Percentiles rank a stretch among this genome's conserved stretches.
Conservation (phyloP, 495 filamentous ascomycete genomes). For the Parathielavia appendiculata region DNA sequence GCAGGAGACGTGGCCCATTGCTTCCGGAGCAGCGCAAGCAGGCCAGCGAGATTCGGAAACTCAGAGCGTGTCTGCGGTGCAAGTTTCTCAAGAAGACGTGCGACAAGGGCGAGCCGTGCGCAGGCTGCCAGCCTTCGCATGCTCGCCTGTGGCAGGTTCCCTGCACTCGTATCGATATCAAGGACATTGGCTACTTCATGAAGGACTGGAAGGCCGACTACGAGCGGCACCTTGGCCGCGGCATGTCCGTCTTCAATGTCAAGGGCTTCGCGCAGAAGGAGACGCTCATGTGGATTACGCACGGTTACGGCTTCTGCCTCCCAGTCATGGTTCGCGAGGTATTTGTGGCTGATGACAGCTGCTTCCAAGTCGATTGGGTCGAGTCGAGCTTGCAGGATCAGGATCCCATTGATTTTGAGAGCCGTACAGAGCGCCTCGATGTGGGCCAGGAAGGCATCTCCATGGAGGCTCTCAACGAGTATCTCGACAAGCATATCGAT, state of each 20-base stretch:
- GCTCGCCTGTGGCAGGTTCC: constrained; percentile 92
- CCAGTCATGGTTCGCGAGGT: constrained; percentile 88
- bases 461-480: constrained; percentile 69
- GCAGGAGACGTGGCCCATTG: constrained; percentile 77
- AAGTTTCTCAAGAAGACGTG: constrained; percentile 98
- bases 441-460: constrained; percentile 80
- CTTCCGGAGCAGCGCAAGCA: constrained; percentile 92
- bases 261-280: constrained; percentile 83
- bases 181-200: constrained; percentile 95
- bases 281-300: constrained; percentile 72
- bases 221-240: constrained; percentile 78
- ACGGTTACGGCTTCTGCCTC: constrained; percentile 83
- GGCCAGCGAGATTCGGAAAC: constrained; percentile 86
- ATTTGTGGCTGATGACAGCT: constrained; percentile 82
- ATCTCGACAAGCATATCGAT: constrained; percentile 88
- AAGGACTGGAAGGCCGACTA: constrained; percentile 97
- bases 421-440: constrained; percentile 77
- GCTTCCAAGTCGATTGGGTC: constrained; percentile 87
- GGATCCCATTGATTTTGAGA: constrained; percentile 70
- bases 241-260: constrained; percentile 86
- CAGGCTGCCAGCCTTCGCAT: constrained; percentile 87
- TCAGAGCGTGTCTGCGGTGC: constrained; percentile 88
- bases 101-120: constrained; percentile 90
- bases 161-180: constrained; percentile 93
- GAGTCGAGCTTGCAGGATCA: constrained; percentile 62